Evolutionary conservation across 139 green algal species (phyloP).

Genomic region (Chlorella sp.): DNA sequence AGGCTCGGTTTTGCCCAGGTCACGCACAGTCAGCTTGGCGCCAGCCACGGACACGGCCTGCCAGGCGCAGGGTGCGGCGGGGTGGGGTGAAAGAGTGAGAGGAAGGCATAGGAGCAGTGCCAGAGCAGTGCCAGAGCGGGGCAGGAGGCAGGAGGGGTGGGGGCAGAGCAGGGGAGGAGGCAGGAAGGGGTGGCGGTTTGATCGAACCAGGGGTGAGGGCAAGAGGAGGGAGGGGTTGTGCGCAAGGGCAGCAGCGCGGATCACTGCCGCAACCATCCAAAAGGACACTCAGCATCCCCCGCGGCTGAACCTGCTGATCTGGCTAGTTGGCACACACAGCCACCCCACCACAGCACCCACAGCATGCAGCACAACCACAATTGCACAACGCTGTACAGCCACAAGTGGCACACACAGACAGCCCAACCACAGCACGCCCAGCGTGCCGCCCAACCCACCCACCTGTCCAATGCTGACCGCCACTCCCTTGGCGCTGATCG

Average conservation of each 20-base stretch:
- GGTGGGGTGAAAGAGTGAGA: no score
- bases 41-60: constrained; percentile 37
- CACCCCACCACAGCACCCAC: no score
- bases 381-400: no score
- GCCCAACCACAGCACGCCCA: background rate
- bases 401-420: background rate
- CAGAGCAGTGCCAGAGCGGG: no score
- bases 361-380: no score
- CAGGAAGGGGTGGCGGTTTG: no score
- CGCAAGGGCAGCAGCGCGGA: no score
- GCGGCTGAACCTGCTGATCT: no score
- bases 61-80: background rate
- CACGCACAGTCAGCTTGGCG: constrained; percentile 31
- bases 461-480: constrained; percentile 4
- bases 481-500: background rate
- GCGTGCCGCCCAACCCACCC: background rate
- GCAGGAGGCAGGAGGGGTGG: background rate
- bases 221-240: no score
- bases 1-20: background rate
- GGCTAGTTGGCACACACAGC: background rate
- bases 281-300: no score
- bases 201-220: background rate
- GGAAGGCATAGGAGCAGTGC: no score
- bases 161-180: background rate
- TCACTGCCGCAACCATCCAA: no score